Evolutionary conservation across 2,329 filamentous ascomycete species (phyloP), one percentile per base, ranked within the genome.

Genomic region (Aspergillus aculeatinus): DNA sequence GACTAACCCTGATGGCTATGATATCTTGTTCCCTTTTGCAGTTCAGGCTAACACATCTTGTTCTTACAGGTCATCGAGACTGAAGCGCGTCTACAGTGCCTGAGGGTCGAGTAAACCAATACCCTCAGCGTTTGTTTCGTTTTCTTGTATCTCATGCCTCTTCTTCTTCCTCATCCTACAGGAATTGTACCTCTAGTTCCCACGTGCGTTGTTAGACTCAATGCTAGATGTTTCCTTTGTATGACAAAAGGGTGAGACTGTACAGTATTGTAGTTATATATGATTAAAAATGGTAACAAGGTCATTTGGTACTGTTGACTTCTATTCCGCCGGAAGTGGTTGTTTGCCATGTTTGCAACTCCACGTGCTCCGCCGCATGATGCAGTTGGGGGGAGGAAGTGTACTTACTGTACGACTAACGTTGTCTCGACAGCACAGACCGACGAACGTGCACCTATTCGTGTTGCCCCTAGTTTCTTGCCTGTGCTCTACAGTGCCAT

Each of bases 81-180:
- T 5, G 92, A 97, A 80, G 93, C 93, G 47, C 86, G 93, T 69
- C 81, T 97, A 69, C 91, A 95, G 80, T 96, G 91, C 78, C 79
- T 97, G 76, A 87, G 90, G 72, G 86, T 96, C 63, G 90, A 96
- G 74, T 95, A 74, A 67, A 68, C 64, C 66, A 64, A 68, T 66
- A 62, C 63, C 59, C 61, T 63, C 63, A 66, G 67, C 66, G 63
- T 67, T 68, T 60, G 60, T 66, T 67, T 68, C 64, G 66, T 51
- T 72, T 67, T 68, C 67, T 64, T 70, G 68, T 72, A 72, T 60
- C 57, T 70, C 67, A 69, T 68, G 67, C 62, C 60, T 67, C 27
- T 9, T 29, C 27, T 29, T 29, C 27, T 29, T 29, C 27, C 27
- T 29, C 61, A 61, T 68, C 64, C 67, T 68, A 70, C 70, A 69